These are phyloP conservation scores for Rhynchosporium secalis DNA, from an alignment of 2,329 filamentous ascomycete species.

Conservation along the genomic window DNA sequence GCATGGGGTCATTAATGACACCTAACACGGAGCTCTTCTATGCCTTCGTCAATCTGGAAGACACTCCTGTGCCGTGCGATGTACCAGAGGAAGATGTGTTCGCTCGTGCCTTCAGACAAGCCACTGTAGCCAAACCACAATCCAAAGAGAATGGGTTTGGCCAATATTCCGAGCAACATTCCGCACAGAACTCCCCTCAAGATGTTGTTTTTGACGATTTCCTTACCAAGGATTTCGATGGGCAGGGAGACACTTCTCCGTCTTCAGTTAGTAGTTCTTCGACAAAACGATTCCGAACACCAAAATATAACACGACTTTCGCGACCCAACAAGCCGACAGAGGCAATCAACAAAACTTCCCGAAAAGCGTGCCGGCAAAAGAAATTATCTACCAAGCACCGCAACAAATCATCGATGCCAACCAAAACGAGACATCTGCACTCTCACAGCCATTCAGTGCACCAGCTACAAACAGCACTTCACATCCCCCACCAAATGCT, in stretches of 20 bases:
- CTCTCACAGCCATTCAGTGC: not conserved
- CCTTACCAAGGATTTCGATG: not conserved
- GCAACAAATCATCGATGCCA: not conserved
- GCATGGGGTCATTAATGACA: slow-evolving; percentile 7
- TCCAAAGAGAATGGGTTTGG: not conserved
- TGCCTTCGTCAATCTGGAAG: slow-evolving; percentile 12
- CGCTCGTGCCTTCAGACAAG: slow-evolving; percentile 11
- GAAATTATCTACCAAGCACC: not conserved
- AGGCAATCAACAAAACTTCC: too few relatives aligned
- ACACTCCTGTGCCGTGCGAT: not conserved
- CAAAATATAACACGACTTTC: not conserved
- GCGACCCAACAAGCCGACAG: not conserved
- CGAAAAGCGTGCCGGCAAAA: not conserved
- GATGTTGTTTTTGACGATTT: slow-evolving; percentile 1
- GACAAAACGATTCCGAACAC: not conserved
- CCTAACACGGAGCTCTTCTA: slow-evolving; percentile 15
- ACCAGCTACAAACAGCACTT: not conserved
- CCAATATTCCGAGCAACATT: not conserved
- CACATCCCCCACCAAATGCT: not conserved
- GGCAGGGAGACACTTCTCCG: slow-evolving; percentile 3
- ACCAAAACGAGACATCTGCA: not conserved
- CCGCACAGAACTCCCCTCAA: not conserved
- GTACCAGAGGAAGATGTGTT: slow-evolving; percentile 15
- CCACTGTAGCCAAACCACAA: not conserved
- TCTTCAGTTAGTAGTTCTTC: slow-evolving; percentile 5